These are phyloP conservation scores for Hansenula lynferdii DNA, from an alignment of 1,139 yeast genomes.

Conservation along the genomic window DNA sequence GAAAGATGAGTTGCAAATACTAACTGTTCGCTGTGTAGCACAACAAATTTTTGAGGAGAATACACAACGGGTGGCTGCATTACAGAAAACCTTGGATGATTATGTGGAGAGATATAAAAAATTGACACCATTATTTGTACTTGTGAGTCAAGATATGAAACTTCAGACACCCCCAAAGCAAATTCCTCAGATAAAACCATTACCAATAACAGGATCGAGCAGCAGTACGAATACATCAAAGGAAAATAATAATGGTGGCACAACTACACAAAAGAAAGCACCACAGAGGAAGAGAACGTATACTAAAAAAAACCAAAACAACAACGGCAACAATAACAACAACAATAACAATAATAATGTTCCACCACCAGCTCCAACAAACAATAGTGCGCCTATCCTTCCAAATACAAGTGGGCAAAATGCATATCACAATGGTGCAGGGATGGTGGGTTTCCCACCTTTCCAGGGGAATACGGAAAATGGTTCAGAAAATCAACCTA, in stretches of 20 bases:
- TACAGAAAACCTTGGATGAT: slow-evolving; percentile 20
- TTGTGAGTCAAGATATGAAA: slow-evolving; percentile 16
- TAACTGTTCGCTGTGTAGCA: slow-evolving; percentile 9
- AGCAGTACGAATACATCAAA: neutral
- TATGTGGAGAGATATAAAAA: slow-evolving; percentile 22
- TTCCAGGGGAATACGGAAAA: slow-evolving; percentile 1
- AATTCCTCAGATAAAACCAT: slow-evolving; percentile 16
- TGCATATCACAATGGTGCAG: neutral
- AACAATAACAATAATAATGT: neutral
- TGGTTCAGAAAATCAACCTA: slow-evolving; percentile 19
- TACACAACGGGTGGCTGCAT: slow-evolving; percentile 10
- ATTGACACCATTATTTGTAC: slow-evolving; percentile 17
- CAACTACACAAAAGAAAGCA: slow-evolving; percentile 8
- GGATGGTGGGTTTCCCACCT: neutral
- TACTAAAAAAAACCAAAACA: no score
- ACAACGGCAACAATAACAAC: neutral
- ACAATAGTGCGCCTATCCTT: slow-evolving; percentile 10
- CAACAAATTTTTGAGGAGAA: slow-evolving; percentile 21
- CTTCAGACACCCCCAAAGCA: slow-evolving; percentile 15
- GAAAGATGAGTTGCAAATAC: no score
- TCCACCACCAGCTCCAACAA: slow-evolving; percentile 1
- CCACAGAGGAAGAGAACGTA: slow-evolving; percentile 16
- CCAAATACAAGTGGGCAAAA: neutral
- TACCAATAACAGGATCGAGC: neutral
- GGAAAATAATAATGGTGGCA: neutral